phyloP scores from a whole-genome alignment of 768 basidiomycete species.

The Dentipellis sp. region DNA sequence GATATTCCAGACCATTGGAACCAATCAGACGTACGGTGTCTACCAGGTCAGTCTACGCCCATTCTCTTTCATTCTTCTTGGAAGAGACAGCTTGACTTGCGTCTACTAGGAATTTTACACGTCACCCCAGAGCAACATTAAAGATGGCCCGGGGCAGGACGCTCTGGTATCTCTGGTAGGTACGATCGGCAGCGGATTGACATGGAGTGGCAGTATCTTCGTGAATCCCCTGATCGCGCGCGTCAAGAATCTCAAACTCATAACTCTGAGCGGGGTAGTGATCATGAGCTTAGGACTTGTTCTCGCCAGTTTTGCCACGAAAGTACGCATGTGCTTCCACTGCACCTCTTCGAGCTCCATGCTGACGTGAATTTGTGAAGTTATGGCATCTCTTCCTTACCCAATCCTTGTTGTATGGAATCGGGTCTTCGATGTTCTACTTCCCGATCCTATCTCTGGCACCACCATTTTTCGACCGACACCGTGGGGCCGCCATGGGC shows the following conservation, averaged over 20 bases:
- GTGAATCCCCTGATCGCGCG: slow-evolving; percentile 31
- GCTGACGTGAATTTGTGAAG: slow-evolving; percentile 13
- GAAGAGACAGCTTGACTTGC: neutral
- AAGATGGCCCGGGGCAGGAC: slow-evolving; percentile 27
- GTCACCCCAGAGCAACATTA: slow-evolving; percentile 25
- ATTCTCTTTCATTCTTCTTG: neutral
- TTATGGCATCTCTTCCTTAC: slow-evolving; percentile 36
- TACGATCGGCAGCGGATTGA: slow-evolving; percentile 33
- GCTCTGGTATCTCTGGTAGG: slow-evolving; percentile 33
- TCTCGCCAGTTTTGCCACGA: slow-evolving; percentile 29
- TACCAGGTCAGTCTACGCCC: slow-evolving; percentile 25
- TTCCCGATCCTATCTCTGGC: slow-evolving; percentile 35
- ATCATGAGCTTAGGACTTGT: slow-evolving; percentile 34
- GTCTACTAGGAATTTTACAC: slow-evolving; percentile 33
- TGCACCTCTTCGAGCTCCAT: too few species aligned
- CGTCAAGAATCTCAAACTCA: slow-evolving; percentile 22
- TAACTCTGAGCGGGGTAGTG: slow-evolving; percentile 27
- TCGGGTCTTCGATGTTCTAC: slow-evolving; percentile 35
- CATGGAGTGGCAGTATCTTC: slow-evolving; percentile 37
- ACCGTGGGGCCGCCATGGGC: slow-evolving; percentile 37
- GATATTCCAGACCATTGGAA: slow-evolving; percentile 37
- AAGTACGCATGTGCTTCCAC: slow-evolving; percentile 16
- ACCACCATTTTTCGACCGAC: slow-evolving; percentile 33
- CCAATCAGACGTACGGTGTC: slow-evolving; percentile 33
- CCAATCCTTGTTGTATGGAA: slow-evolving; percentile 31